Base-by-base conservation (phyloP, 2,329 filamentous ascomycete species). In the Furcasterigmium sp. region DNA sequence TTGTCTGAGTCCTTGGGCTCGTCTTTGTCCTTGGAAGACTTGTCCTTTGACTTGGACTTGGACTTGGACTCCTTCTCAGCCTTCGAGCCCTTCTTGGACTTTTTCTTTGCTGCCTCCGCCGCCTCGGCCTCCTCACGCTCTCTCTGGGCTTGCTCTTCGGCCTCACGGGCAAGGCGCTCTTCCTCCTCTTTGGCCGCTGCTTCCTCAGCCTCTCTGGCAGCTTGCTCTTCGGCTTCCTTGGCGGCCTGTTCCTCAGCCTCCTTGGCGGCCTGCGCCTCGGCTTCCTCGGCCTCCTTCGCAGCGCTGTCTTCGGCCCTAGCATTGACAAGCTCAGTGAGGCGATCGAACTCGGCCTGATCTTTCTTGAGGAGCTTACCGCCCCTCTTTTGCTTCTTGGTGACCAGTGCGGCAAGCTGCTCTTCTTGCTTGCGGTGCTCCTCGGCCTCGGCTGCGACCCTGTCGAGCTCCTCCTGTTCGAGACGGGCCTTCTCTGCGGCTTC, bases 331-430 rank as follows among this genome's bases (percentile, higher is more conserved):
- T 59, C 59, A 9, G 57, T 62, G 7, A 73, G 53, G 8, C 53
- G 51, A 26, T 65, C 59, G 20, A 67, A 59, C 46, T 68, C 72
- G 46, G 75, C 69, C 39, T 72, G 59, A 25, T 72, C 70, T 44
- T 64, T 72, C 48, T 67, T 74, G 2, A 53, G 56, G 11, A 72
- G 51, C 46, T 63, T 74, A 43, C 61, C 59, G 37, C 56, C 62
- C 54, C 72, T 78, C 50, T 70, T 73, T 2, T 63, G 63, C 51
- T 73, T 76, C 53, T 76, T 78, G 19, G 64, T 61, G 35, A 68
- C 69, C 5, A 73, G 57, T 4, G 57, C 53, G 13, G 57, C 63
- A 11, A 72, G 56, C 45, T 73, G 64, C 10, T 58, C 56, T 46
- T 69, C 63, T 39, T 68, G 47, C 11, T 53, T 45, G 7, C 46